phyloP scores from a whole-genome alignment of 2,329 filamentous ascomycete genomes.

The Sporothrix pseudoabietina region DNA sequence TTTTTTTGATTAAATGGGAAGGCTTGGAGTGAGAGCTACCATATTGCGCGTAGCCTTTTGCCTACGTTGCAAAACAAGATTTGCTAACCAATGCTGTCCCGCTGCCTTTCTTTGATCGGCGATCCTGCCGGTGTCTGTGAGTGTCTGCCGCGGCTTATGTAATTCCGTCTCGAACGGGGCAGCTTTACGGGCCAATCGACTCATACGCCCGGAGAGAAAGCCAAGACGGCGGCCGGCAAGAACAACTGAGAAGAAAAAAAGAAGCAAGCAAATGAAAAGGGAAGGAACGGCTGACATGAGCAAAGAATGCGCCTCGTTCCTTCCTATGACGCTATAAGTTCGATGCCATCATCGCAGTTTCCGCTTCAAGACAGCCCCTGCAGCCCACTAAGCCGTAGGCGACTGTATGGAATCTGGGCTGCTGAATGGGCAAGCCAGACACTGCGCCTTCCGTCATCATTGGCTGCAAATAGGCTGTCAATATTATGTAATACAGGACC shows the following conservation, averaged over 20 bases:
- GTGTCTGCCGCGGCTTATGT: slow-evolving; percentile 1
- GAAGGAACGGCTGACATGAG: not conserved
- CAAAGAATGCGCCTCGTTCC: not conserved
- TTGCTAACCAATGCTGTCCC: not conserved
- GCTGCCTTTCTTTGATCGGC: not conserved
- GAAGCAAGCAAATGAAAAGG: not conserved
- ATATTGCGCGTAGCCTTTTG: not conserved
- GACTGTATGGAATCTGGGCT: not conserved
- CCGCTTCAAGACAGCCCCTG: not conserved
- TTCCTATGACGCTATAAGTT: not conserved
- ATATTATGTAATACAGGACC: slow-evolving; percentile 8
- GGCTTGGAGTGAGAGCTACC: not conserved
- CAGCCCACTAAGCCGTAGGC: not conserved
- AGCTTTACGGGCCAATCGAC: not conserved
- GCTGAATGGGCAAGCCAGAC: slow-evolving; percentile 3
- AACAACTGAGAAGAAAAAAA: no score
- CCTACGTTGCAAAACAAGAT: not conserved
- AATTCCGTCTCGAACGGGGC: slow-evolving; percentile 5
- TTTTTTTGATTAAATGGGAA: not conserved
- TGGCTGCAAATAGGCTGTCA: not conserved
- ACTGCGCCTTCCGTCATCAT: not conserved
- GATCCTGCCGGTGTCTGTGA: not conserved
- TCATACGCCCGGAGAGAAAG: not conserved
- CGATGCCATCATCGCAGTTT: not conserved
- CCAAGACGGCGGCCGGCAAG: not conserved